These are phyloP conservation scores for Geranomyces variabilis DNA, from an alignment of 192 early-diverging fungal genomes.

Conservation along the genomic window DNA sequence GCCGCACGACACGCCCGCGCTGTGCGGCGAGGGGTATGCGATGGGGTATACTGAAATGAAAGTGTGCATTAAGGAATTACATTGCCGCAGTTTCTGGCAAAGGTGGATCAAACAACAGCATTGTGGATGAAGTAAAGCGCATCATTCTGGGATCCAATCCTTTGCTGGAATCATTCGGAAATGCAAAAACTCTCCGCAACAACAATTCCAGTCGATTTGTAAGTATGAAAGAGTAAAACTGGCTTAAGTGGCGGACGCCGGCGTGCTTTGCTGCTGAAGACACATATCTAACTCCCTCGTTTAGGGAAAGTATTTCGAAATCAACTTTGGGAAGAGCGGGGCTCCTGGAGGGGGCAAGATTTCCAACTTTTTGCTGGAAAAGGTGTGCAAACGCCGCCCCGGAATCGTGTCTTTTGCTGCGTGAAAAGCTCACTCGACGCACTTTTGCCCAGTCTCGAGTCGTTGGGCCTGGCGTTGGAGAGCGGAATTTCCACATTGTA, in stretches of 20 bases:
- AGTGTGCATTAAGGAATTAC: slow-evolving; percentile 77
- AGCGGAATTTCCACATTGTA: slow-evolving; percentile 94
- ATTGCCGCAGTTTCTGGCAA: slow-evolving; percentile 91
- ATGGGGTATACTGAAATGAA: not conserved
- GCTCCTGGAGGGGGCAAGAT: slow-evolving; percentile 96
- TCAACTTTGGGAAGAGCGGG: slow-evolving; percentile 90
- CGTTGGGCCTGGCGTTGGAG: slow-evolving; percentile 88
- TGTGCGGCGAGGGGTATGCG: not conserved
- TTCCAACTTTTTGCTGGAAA: slow-evolving; percentile 97
- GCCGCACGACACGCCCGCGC: not conserved
- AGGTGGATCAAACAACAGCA: slow-evolving; percentile 60
- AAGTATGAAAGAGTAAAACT: slow-evolving; percentile 29
- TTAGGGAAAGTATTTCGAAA: slow-evolving; percentile 98
- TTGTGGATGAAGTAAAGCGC: slow-evolving; percentile 94
- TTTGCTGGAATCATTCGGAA: slow-evolving; percentile 96
- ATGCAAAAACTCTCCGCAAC: slow-evolving; percentile 97
- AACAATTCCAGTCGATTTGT: slow-evolving; percentile 98
- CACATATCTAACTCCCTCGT: too few relatives aligned
- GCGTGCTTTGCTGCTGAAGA: not conserved
- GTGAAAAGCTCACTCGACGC: not conserved
- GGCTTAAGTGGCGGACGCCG: not conserved
- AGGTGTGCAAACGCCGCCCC: slow-evolving; percentile 52
- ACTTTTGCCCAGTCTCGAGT: slow-evolving; percentile 74
- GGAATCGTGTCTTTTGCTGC: not conserved
- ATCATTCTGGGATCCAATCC: slow-evolving; percentile 99